Conservation (phyloP, 805 yeast species). For the Saccharomycopsis sp. region DNA sequence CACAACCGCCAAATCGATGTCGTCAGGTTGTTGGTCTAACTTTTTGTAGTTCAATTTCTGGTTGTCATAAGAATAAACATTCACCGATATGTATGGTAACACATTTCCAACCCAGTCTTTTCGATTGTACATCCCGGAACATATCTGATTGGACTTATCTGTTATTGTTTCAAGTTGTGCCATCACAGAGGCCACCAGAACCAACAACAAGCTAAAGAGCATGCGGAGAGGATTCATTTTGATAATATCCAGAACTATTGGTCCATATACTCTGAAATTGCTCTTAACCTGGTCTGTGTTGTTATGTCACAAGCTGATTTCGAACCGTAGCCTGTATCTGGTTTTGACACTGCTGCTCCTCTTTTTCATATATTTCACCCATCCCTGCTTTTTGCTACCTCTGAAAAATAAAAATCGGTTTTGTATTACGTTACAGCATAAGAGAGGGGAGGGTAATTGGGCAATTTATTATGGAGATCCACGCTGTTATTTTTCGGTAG, state of each 20-base stretch:
- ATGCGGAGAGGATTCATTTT: background rate
- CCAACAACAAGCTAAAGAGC: background rate
- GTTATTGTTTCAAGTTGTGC: conserved; percentile 48
- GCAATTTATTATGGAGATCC: background rate
- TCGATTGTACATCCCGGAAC: conserved; percentile 86
- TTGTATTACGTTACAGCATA: background rate
- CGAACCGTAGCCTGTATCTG: background rate
- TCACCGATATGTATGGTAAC: conserved; percentile 54
- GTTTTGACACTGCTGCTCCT: background rate
- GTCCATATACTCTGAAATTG: no score
- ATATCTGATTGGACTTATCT: conserved; percentile 52
- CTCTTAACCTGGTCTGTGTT: no score
- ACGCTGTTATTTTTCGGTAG: background rate
- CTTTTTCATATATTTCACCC: background rate
- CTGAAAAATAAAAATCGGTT: background rate
- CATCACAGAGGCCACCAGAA: conserved; percentile 19
- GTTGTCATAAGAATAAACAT: conserved; percentile 30
- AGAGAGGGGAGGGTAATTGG: background rate
- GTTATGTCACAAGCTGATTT: background rate
- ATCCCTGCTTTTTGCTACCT: background rate
- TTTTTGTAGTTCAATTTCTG: conserved; percentile 26
- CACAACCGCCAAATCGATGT: conserved; percentile 52
- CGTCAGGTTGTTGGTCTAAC: conserved; percentile 28
- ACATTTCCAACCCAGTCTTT: conserved; percentile 80
- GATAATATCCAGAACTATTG: no score